These are phyloP conservation scores for Collybiopsis confluens DNA, from an alignment of 768 basidiomycete genomes.

Conservation along the genomic window DNA sequence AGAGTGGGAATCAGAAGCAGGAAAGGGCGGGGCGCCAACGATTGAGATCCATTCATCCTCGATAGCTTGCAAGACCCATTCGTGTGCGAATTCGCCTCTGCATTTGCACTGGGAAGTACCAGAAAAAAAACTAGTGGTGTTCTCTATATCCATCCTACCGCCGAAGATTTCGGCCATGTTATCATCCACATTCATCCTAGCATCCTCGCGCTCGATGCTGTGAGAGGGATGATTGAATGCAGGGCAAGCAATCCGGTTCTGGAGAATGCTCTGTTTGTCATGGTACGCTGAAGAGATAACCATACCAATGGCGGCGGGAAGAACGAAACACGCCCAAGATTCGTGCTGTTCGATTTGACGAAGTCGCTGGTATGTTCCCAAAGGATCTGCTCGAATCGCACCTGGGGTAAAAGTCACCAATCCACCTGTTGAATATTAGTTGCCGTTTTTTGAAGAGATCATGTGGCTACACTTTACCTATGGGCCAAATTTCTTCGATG, in stretches of 20 bases:
- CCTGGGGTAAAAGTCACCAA: slow-evolving; percentile 68
- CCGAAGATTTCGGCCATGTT: no score
- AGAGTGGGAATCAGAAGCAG: background rate
- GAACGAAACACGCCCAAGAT: slow-evolving; percentile 63
- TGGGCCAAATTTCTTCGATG: slow-evolving; percentile 60
- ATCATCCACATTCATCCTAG: no score
- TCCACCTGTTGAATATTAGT: slow-evolving; percentile 45
- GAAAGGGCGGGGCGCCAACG: slow-evolving; percentile 42
- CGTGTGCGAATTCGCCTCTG: slow-evolving; percentile 31
- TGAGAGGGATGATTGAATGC: no score
- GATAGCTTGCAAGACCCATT: slow-evolving; percentile 42
- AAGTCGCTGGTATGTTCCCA: slow-evolving; percentile 44
- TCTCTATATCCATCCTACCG: no score
- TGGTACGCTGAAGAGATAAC: slow-evolving; percentile 21
- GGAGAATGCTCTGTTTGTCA: no score
- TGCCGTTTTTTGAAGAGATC: background rate
- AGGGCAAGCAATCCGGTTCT: no score
- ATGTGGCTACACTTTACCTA: slow-evolving; percentile 35
- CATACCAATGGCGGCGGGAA: slow-evolving; percentile 61
- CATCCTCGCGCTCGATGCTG: no score
- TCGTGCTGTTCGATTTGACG: slow-evolving; percentile 52
- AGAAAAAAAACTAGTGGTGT: background rate
- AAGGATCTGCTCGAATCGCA: slow-evolving; percentile 51
- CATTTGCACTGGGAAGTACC: background rate
- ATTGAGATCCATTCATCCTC: slow-evolving; percentile 54